Base-by-base conservation (phyloP, 2,329 filamentous ascomycete genomes). In the Phaeosphaeriaceae sp. region DNA sequence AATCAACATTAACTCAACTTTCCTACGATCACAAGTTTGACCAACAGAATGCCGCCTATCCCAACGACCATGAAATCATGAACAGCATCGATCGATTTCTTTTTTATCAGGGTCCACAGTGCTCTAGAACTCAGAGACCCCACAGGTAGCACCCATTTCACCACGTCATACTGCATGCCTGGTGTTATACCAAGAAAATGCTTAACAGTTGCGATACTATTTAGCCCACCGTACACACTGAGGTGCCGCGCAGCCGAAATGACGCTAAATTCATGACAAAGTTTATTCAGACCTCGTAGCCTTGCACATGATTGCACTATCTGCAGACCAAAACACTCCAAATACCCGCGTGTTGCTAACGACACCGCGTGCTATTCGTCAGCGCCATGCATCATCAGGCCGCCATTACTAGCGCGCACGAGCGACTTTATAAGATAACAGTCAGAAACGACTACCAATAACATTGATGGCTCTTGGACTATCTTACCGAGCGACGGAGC, bases 231-330 rank as follows among this genome's bases (percentile, higher is more conserved):
- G 36, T 7, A n/a, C 15, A 40, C 19, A 13, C 7, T 40, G 22
- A 25, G 31, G 17, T 53, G 51, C 51, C 51, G 51, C 36, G 27
- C 33, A 48, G 25, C 51, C 51, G 51, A 53, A 48, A 25, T 7
- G 7, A 50, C 36, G 45, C 53, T 45, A 54, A 45, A 21, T 25
- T 21, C 21, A 41, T 27, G 25, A 47, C 41, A 51, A 48, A 55
- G 46, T 41, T 36, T 53, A 51, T 53, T 51, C 57, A 50, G 33
- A 55, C 56, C 42, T n/a, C 41, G 22, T n/a, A 22, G n/a, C 15
- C 22, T 20, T 44, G 45, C 45, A 47, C 45, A 25, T 47, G 45
- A 47, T 47, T 47, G 21, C 15, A 19, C 20, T 21, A 24, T 44
- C 20, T 41, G 40, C 11, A 50, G 42, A 40, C 45, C 53, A 27